Conservation (phyloP, 495 filamentous ascomycete genomes). For the Penicillium samsonianum region DNA sequence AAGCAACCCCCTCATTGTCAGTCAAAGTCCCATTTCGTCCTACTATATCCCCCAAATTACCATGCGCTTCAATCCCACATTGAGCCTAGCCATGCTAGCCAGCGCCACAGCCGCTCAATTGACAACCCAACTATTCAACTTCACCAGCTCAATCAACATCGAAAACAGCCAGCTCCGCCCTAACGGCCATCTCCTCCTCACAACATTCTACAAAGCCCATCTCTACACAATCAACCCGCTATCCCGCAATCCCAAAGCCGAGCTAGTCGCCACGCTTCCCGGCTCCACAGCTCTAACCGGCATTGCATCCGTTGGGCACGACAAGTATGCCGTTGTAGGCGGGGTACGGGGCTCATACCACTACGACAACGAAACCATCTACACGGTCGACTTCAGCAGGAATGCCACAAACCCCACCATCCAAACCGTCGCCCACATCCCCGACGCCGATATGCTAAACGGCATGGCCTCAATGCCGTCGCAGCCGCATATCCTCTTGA, state of each 20-base stretch:
- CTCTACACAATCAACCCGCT: slow-evolving; percentile 32
- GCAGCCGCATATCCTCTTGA: slow-evolving; percentile 25
- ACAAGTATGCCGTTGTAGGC: slow-evolving; percentile 42
- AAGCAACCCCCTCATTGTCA: not conserved
- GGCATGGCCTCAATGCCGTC: slow-evolving; percentile 34
- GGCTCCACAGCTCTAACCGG: slow-evolving; percentile 35
- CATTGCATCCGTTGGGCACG: slow-evolving; percentile 39
- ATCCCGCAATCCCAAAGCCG: slow-evolving; percentile 22
- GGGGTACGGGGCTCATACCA: slow-evolving; percentile 35
- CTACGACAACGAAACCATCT: slow-evolving; percentile 30
- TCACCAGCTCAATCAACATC: slow-evolving; percentile 30
- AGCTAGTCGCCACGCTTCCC: slow-evolving; percentile 42
- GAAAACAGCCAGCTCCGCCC: slow-evolving; percentile 49
- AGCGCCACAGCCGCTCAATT: too few relatives aligned
- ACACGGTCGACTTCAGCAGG: slow-evolving; percentile 36
- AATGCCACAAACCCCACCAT: slow-evolving; percentile 13
- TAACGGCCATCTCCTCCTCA: slow-evolving; percentile 48
- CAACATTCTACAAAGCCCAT: slow-evolving; percentile 31
- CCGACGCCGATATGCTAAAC: slow-evolving; percentile 42
- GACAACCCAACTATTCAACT: slow-evolving; percentile 24
- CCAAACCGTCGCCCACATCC: slow-evolving; percentile 30
- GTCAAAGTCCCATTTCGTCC: not conserved
- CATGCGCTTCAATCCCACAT: not conserved
- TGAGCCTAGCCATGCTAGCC: too few relatives aligned
- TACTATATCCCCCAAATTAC: not conserved